phyloP scores from a whole-genome alignment of 768 basidiomycete species.

The Suillus brevipes region DNA sequence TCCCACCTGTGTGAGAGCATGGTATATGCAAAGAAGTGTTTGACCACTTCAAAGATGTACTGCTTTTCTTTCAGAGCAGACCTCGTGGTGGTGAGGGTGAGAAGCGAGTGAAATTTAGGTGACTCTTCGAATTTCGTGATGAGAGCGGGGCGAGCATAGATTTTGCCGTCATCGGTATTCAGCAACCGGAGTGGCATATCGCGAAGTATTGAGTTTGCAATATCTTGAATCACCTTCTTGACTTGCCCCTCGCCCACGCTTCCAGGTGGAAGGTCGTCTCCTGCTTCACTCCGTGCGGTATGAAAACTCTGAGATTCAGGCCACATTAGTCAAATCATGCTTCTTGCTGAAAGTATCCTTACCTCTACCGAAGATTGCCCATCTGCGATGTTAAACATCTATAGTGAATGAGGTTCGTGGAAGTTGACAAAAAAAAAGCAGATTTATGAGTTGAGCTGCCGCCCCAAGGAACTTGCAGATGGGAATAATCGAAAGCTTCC shows the following conservation, averaged over 20 bases:
- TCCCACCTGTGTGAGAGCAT: conserved; percentile 33
- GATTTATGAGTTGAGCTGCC: background rate
- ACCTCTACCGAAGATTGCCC: background rate
- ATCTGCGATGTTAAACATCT: background rate
- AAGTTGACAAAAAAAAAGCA: background rate
- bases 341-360: background rate
- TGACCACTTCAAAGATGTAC: conserved; percentile 11
- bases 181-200: conserved; percentile 27
- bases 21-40: conserved; percentile 25
- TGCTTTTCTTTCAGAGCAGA: background rate
- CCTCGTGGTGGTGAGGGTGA: conserved; percentile 3
- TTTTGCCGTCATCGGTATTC: conserved; percentile 25
- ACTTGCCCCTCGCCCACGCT: conserved; percentile 1
- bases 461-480: background rate
- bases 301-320: background rate
- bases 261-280: background rate
- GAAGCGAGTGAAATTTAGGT: conserved; percentile 2
- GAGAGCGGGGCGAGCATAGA: conserved; percentile 21
- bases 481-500: background rate
- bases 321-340: no score
- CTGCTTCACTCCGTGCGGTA: background rate
- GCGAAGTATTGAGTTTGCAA: background rate
- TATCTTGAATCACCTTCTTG: background rate
- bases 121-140: conserved; percentile 19
- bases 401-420: background rate